These are phyloP conservation scores for Curvularia lunata DNA, from an alignment of 2,329 filamentous ascomycete genomes.

Conservation along the genomic window DNA sequence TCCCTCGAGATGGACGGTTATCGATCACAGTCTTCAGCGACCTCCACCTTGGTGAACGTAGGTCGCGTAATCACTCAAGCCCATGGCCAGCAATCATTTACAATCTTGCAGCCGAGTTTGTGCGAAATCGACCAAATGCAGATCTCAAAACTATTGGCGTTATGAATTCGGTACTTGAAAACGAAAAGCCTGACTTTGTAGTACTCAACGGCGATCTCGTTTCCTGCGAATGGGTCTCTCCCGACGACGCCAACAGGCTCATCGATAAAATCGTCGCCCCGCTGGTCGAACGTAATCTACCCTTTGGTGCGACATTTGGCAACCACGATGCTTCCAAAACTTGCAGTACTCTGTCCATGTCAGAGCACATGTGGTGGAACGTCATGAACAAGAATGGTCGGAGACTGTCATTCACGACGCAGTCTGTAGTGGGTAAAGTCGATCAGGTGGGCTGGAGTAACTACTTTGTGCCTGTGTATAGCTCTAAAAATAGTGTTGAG, in stretches of 20 bases:
- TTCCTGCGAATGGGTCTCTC: constrained; percentile 62
- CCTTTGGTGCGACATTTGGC: constrained; percentile 73
- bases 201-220: constrained; percentile 76
- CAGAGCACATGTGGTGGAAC: constrained; percentile 36
- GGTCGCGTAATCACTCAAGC: constrained; percentile 36
- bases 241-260: constrained; percentile 23
- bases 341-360: constrained; percentile 31
- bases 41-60: constrained; percentile 74
- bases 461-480: constrained; percentile 61
- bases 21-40: constrained; percentile 69
- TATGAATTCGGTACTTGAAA: constrained; percentile 64
- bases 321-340: constrained; percentile 65
- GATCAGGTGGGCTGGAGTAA: constrained; percentile 54
- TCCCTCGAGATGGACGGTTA: constrained; percentile 49
- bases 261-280: constrained; percentile 37
- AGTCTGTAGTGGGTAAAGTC: constrained; percentile 49
- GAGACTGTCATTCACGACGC: constrained; percentile 49
- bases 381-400: constrained; percentile 60
- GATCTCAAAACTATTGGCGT: constrained; percentile 65
- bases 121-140: constrained; percentile 45
- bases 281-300: constrained; percentile 62
- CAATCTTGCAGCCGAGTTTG: constrained; percentile 15
- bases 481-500: constrained; percentile 39
- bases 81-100: constrained; percentile 5
- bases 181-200: constrained; percentile 65